Percentiles rank a stretch among this genome's conserved stretches.
These are phyloP conservation scores for Eucalyptus tenuipes DNA, from an alignment of 345 rosid species.

Conservation along the genomic window DNA sequence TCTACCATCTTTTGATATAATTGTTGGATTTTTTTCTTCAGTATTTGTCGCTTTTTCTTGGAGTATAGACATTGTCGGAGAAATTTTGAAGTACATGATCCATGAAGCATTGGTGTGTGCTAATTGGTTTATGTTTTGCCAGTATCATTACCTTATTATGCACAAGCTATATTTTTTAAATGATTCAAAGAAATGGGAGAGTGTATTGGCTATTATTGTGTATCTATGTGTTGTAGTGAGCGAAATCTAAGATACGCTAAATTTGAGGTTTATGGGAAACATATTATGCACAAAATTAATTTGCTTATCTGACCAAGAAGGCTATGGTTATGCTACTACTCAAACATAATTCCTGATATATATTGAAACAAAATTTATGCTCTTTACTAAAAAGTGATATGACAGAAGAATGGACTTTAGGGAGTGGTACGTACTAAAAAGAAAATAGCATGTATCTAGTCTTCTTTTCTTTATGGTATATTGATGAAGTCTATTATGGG, in stretches of 20 bases:
- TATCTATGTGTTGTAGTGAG: too few relatives aligned
- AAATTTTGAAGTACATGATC: not conserved
- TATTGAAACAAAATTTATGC: accelerated
- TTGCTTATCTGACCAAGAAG: not conserved
- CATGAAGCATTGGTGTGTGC: not conserved
- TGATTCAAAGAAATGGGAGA: not conserved
- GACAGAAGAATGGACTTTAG: not conserved
- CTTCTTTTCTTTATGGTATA: not conserved
- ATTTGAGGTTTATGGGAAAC: too few relatives aligned
- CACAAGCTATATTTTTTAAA: not conserved
- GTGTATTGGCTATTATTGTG: not conserved
- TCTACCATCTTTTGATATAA: too few relatives aligned
- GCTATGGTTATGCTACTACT: not conserved
- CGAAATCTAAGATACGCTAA: not conserved
- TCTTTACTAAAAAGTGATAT: too few relatives aligned
- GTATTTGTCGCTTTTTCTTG: too few relatives aligned
- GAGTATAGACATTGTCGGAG: too few relatives aligned
- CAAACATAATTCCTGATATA: not conserved
- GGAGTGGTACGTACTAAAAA: not conserved
- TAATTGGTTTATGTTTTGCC: too few relatives aligned
- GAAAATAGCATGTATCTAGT: not conserved
- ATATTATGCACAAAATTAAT: too few relatives aligned
- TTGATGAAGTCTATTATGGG: too few relatives aligned
- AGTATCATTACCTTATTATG: not conserved
- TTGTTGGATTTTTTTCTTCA: too few relatives aligned